Evolutionary conservation across 345 rosid genomes (phyloP).

Genomic region (Populus nigra): DNA sequence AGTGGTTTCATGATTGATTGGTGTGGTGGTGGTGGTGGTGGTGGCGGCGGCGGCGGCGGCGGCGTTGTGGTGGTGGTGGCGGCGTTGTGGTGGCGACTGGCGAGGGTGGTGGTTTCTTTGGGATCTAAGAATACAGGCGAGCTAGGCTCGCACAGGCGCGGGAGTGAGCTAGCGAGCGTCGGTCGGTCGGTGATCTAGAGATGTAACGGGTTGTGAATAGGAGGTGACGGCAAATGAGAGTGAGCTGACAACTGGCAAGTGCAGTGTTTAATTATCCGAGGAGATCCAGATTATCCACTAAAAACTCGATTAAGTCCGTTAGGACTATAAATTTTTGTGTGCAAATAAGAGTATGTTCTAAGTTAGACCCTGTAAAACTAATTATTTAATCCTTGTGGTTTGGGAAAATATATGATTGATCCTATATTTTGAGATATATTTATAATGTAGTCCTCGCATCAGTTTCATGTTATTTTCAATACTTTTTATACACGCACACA

Average conservation of each 20-base stretch:
- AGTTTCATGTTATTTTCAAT: too few species aligned
- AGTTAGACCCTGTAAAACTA: too few species aligned
- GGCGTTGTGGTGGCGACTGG: not conserved
- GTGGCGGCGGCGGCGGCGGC: too few species aligned
- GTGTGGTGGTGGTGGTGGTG: not conserved
- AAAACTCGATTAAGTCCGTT: too few species aligned
- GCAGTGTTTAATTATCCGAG: not conserved
- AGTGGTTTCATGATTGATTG: conserved; percentile 48
- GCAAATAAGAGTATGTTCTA: too few species aligned
- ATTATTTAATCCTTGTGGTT: too few species aligned
- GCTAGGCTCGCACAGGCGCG: not conserved
- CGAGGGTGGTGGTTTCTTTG: not conserved
- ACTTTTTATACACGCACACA: too few species aligned
- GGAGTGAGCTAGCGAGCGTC: not conserved
- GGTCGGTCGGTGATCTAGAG: not conserved
- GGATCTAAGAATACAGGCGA: not conserved
- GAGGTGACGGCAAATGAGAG: not conserved
- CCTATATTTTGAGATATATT: too few species aligned
- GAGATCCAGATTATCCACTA: not conserved
- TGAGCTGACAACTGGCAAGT: not conserved
- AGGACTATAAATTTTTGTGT: too few species aligned
- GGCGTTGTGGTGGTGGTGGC: not conserved
- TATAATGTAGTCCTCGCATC: too few species aligned
- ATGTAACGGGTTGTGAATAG: not conserved
- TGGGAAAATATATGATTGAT: too few species aligned